These are phyloP conservation scores for Xerocomus tenax DNA, from an alignment of 1,284 basidiomycete species.

Conservation along the genomic window DNA sequence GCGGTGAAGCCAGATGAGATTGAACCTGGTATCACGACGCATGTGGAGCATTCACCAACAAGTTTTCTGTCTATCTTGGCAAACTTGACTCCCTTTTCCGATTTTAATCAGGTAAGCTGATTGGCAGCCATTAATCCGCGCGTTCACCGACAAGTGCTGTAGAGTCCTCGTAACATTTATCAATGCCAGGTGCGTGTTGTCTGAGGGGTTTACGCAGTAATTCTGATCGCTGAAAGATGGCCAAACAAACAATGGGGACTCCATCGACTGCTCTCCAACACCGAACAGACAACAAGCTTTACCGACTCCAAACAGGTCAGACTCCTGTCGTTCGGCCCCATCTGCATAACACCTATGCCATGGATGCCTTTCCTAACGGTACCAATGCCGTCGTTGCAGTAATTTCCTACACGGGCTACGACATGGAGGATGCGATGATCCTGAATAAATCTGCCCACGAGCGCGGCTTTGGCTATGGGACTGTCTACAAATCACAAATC, in stretches of 20 bases:
- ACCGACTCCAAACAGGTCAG: slow-evolving; percentile 91
- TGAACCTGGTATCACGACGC: slow-evolving; percentile 72
- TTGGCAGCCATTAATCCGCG: neutral
- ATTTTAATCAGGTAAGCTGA: slow-evolving; percentile 83
- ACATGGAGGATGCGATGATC: slow-evolving; percentile 99
- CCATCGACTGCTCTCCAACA: slow-evolving; percentile 86
- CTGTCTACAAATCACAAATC: slow-evolving; percentile 92
- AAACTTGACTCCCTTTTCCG: slow-evolving; percentile 79
- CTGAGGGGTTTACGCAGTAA: slow-evolving; percentile 1
- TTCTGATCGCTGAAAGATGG: slow-evolving; percentile 62
- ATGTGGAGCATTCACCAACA: slow-evolving; percentile 91
- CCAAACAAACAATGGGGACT: slow-evolving; percentile 99
- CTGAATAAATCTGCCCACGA: slow-evolving; percentile 98
- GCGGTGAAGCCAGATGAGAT: slow-evolving; percentile 88
- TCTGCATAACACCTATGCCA: slow-evolving; percentile 92
- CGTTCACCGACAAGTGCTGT: slow-evolving; percentile 4
- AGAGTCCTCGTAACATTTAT: slow-evolving; percentile 82
- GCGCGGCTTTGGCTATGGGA: slow-evolving; percentile 94
- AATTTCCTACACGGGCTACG: slow-evolving; percentile 99
- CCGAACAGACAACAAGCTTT: slow-evolving; percentile 97
- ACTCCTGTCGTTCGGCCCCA: slow-evolving; percentile 90
- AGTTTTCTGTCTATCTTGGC: slow-evolving; percentile 88
- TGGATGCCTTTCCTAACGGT: slow-evolving; percentile 98
- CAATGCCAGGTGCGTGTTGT: slow-evolving; percentile 62
- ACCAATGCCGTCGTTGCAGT: slow-evolving; percentile 98